phyloP scores from a whole-genome alignment of 208 protist genomes.

The Leishmania lainsoni region DNA sequence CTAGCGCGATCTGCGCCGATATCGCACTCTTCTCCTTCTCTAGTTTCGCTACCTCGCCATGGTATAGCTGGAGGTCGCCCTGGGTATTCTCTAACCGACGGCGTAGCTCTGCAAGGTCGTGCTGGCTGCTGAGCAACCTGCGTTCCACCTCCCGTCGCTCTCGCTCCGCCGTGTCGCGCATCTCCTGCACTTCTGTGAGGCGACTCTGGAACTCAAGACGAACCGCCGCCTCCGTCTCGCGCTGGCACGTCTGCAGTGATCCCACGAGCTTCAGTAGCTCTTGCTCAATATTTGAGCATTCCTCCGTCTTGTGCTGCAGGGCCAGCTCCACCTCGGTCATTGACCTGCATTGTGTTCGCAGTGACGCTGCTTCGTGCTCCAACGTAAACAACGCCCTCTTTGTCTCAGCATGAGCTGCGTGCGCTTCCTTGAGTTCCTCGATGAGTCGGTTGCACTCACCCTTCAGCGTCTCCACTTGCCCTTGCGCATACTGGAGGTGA shows the following conservation, averaged over 20 bases:
- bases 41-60: conserved; percentile 47
- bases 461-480: conserved; percentile 72
- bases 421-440: conserved; percentile 56
- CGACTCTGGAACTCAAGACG: conserved; percentile 68
- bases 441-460: conserved; percentile 71
- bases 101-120: conserved; percentile 53
- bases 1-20: conserved; percentile 40
- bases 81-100: conserved; percentile 42
- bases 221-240: conserved; percentile 81
- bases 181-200: conserved; percentile 69
- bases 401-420: conserved; percentile 45
- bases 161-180: conserved; percentile 69
- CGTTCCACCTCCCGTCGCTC: conserved; percentile 62
- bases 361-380: conserved; percentile 58
- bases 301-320: conserved; percentile 62
- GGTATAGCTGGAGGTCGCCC: conserved; percentile 56
- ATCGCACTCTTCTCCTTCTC: conserved; percentile 49
- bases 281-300: conserved; percentile 56
- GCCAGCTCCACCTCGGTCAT: conserved; percentile 59
- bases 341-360: conserved; percentile 53
- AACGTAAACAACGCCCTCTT: conserved; percentile 64
- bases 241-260: conserved; percentile 72
- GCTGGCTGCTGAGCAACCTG: conserved; percentile 48
- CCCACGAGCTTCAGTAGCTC: conserved; percentile 68
- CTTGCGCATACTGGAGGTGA: conserved; percentile 64